These are phyloP conservation scores for Fusarium sarcochroum DNA, from an alignment of 2,329 filamentous ascomycete species.

Conservation along the genomic window DNA sequence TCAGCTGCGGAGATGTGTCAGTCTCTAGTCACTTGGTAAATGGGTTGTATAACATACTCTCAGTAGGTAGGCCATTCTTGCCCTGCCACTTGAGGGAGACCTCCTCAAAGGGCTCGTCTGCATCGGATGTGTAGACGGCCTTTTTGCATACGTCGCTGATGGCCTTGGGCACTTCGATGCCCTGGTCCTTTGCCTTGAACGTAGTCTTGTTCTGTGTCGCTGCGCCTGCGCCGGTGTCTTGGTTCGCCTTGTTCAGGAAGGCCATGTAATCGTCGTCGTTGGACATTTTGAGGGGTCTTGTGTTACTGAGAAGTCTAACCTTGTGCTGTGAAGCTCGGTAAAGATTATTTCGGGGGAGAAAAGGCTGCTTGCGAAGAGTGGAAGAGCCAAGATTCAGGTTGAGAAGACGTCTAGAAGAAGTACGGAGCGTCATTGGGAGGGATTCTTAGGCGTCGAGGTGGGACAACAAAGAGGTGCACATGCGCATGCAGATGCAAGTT, in stretches of 20 bases:
- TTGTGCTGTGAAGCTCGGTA: slow-evolving; percentile 12
- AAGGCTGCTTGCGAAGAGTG: slow-evolving; percentile 2
- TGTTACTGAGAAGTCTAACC: slow-evolving; percentile 40
- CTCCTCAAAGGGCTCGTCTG: slow-evolving; percentile 87
- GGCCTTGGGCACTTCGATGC: slow-evolving; percentile 71
- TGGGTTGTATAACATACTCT: slow-evolving; percentile 62
- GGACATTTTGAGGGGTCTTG: slow-evolving; percentile 66
- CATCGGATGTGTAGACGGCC: slow-evolving; percentile 82
- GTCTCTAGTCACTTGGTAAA: background rate
- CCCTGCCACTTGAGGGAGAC: slow-evolving; percentile 76
- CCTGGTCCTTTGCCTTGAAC: slow-evolving; percentile 67
- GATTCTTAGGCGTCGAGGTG: slow-evolving; percentile 32
- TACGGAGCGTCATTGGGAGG: slow-evolving; percentile 39
- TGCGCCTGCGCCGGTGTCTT: slow-evolving; percentile 67
- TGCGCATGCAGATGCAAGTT: slow-evolving; percentile 33
- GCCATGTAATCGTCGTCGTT: slow-evolving; percentile 86
- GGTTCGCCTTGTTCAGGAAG: slow-evolving; percentile 90
- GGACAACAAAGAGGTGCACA: slow-evolving; percentile 23
- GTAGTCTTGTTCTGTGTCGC: slow-evolving; percentile 45
- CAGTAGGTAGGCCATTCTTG: slow-evolving; percentile 68
- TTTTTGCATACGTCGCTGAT: slow-evolving; percentile 66
- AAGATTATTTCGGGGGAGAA: background rate
- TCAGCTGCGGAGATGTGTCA: slow-evolving; percentile 65
- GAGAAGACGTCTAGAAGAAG: slow-evolving; percentile 16
- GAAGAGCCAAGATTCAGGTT: slow-evolving; percentile 11